A percentile compares a stretch with the other conserved stretches of the same genome.
phyloP scores from a whole-genome alignment of 2,329 filamentous ascomycete genomes.

The Anisogramma anomala region DNA sequence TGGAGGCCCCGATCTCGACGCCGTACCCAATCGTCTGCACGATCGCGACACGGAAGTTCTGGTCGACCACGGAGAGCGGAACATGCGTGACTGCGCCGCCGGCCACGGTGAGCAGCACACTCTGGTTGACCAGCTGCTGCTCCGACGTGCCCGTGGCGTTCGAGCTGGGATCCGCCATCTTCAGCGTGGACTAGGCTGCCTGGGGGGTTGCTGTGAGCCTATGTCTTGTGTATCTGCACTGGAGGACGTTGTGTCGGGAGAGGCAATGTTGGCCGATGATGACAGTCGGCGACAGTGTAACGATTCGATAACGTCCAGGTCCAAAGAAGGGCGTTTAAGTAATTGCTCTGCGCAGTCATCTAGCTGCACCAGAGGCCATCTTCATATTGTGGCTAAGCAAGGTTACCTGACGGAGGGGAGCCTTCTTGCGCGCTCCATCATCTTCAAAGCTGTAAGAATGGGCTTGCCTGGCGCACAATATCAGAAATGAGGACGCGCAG shows the following conservation, averaged over 20 bases:
- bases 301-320: background rate
- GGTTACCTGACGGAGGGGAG: background rate
- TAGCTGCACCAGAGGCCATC: background rate
- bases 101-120: background rate
- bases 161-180: too few relatives aligned
- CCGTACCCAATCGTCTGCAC: slow-evolving; percentile 51
- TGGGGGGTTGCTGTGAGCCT: too few relatives aligned
- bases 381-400: background rate
- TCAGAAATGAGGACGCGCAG: background rate
- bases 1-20: slow-evolving; percentile 56
- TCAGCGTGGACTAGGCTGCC: too few relatives aligned
- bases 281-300: background rate
- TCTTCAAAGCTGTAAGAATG: background rate
- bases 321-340: background rate
- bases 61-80: slow-evolving; percentile 20
- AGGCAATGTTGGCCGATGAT: too few relatives aligned
- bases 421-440: background rate
- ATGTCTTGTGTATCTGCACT: too few relatives aligned
- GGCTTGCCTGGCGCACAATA: background rate
- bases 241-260: too few relatives aligned
- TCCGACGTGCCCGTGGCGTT: too few relatives aligned
- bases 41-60: slow-evolving; percentile 22
- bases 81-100: slow-evolving; percentile 1
- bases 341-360: background rate
- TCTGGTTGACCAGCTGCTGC: too few relatives aligned